A percentile compares a stretch with the other conserved stretches of the same genome.
Evolutionary conservation across 2,329 filamentous ascomycete genomes (phyloP).

Genomic region (Pseudocercospora fijiensis): DNA sequence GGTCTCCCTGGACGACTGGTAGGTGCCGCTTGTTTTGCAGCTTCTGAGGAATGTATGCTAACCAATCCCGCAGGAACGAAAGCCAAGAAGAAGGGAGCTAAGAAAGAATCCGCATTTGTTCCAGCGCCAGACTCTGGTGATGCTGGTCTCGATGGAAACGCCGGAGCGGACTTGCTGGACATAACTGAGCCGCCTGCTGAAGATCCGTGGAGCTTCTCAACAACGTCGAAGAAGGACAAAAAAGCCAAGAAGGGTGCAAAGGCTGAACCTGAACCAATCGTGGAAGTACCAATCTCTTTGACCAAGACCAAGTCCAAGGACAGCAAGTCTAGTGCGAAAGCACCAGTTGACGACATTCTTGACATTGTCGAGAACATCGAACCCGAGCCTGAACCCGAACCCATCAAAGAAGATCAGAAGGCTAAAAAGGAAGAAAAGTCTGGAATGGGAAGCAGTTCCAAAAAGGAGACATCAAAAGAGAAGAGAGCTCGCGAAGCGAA

Average conservation of each 20-base stretch:
- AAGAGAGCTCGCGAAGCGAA: conserved; percentile 44
- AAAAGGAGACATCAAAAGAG: conserved; percentile 37
- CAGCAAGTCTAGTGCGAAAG: conserved; percentile 30
- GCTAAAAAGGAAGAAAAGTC: conserved; percentile 45
- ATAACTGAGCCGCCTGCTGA: conserved; percentile 27
- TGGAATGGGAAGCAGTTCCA: conserved; percentile 39
- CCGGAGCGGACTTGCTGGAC: conserved; percentile 27
- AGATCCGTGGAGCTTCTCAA: conserved; percentile 33
- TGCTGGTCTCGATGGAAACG: conserved; percentile 31
- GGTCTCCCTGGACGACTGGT: conserved; percentile 28
- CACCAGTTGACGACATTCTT: conserved; percentile 31
- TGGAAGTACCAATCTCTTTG: conserved; percentile 30
- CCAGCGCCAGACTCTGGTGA: conserved; percentile 30
- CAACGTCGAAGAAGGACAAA: conserved; percentile 43
- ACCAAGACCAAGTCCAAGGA: conserved; percentile 39
- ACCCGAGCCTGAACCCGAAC: conserved; percentile 23
- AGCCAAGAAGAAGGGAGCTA: conserved; percentile 57
- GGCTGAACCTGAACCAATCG: conserved; percentile 33
- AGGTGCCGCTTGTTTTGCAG: conserved; percentile 7
- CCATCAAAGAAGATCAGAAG: conserved; percentile 44
- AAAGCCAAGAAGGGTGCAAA: conserved; percentile 35
- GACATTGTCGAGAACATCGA: conserved; percentile 30
- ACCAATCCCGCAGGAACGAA: conserved; percentile 49
- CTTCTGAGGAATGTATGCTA: conserved; percentile 7
- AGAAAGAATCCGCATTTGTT: conserved; percentile 33